These are phyloP conservation scores for Arthrinium puccinioides DNA, from an alignment of 2,329 filamentous ascomycete species.

Conservation along the genomic window DNA sequence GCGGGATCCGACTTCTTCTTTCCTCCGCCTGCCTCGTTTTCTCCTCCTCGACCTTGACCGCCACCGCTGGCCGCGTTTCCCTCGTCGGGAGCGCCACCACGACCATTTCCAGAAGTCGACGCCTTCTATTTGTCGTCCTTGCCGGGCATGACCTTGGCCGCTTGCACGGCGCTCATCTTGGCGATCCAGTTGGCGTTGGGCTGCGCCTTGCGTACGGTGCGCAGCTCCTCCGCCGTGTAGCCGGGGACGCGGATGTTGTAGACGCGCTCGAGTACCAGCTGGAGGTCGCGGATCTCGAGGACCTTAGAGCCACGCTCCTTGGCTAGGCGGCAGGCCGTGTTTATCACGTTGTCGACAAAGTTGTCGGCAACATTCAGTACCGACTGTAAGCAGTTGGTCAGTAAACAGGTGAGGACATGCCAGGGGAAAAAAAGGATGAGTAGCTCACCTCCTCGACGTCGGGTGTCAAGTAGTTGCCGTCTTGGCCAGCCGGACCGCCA, in stretches of 20 bases:
- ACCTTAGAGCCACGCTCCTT: constrained; percentile 88
- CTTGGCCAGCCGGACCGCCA: constrained; percentile 62
- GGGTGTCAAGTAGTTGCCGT: constrained; percentile 72
- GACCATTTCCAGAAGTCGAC: neutral
- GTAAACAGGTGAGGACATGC: neutral
- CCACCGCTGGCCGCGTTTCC: too few species aligned
- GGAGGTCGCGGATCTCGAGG: constrained; percentile 81
- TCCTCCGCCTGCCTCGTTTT: too few species aligned
- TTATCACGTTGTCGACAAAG: constrained; percentile 88
- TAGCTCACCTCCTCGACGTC: constrained; percentile 83
- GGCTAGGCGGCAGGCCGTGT: constrained; percentile 80
- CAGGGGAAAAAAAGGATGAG: neutral
- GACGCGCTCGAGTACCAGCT: constrained; percentile 74
- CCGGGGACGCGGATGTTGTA: constrained; percentile 92
- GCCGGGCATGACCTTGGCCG: constrained; percentile 72
- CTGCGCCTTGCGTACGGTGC: constrained; percentile 89
- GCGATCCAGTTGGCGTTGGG: constrained; percentile 84
- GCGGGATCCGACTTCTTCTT: too few species aligned
- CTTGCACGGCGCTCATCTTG: constrained; percentile 96
- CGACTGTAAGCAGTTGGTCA: constrained; percentile 46
- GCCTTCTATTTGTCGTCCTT: constrained; percentile 41
- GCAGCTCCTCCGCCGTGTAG: constrained; percentile 88
- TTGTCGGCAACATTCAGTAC: constrained; percentile 86
- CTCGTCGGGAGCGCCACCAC: too few species aligned
- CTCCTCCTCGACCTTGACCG: too few species aligned